phyloP scores from a whole-genome alignment of 768 basidiomycete species.

The Solioccasus polychromus region DNA sequence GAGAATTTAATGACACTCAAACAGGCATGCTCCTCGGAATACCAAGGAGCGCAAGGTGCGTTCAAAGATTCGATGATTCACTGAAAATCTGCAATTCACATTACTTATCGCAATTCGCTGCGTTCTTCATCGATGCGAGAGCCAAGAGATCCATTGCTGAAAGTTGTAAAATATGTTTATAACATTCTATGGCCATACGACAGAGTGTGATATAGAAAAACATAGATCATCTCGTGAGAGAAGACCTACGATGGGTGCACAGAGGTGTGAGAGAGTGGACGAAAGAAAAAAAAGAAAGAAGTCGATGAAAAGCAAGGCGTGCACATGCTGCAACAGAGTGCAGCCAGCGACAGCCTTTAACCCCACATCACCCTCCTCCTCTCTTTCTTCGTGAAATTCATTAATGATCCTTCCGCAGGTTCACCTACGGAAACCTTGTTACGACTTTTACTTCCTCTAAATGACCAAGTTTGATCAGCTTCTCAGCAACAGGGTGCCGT shows the following conservation, averaged over 20 bases:
- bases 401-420: constrained; percentile 79
- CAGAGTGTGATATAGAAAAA: constrained; percentile 1
- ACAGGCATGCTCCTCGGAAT: constrained; percentile 74
- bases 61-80: constrained; percentile 85
- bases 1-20: constrained; percentile 69
- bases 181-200: constrained; percentile 31
- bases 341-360: constrained; percentile 7
- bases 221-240: constrained; percentile 5
- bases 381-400: no score
- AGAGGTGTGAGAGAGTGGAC: neutral
- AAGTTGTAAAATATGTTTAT: constrained; percentile 35
- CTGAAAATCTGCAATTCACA: constrained; percentile 57
- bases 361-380: no score
- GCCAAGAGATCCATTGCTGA: constrained; percentile 72
- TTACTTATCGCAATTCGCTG: constrained; percentile 80
- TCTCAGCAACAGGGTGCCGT: constrained; percentile 51
- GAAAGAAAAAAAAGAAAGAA: no score
- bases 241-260: constrained; percentile 10
- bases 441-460: constrained; percentile 85
- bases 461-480: constrained; percentile 77
- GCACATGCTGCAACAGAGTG: constrained; percentile 9
- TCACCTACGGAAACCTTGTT: constrained; percentile 82
- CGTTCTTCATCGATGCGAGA: constrained; percentile 80
- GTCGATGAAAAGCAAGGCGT: no score
- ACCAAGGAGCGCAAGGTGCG: constrained; percentile 75